Evolutionary conservation across 176 grass and related monocot genomes (phyloP), one percentile per base, ranked within the genome.

Genomic region (Hyparrhenia diplandra): DNA sequence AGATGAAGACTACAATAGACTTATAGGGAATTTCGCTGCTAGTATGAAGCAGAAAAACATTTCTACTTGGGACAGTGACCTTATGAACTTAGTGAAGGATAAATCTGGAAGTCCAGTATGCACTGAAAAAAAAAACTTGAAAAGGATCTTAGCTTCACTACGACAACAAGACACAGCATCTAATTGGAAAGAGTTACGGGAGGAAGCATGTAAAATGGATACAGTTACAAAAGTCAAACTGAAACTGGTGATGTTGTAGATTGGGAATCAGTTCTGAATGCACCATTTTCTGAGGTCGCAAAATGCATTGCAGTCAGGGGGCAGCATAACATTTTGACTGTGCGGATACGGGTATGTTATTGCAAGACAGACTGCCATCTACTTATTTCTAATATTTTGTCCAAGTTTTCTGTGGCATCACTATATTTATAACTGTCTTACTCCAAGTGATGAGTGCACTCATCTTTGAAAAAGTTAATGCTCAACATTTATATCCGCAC

Each of bases 321-420:
- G 57, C 82, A 89, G 10, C 87, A 89, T 64, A 71, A 89, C 77
- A n/a, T 85, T 64, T 61, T 89, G 35, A 64, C 77, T 71, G 27
- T 49, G n/a, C 70, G 87, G 27, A 89, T 85, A 89, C 76, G 81
- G 77, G 87, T 89, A 70, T 45, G 57, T 54, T 35, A 51, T 63
- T 63, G 16, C 25, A 75, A 17, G 28, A 73, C 59, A 54, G 60
- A 60, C 24, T 32, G 0, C 16, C 20, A 66, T 65, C 14, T 67
- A 52, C 54, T 43, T 41, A 35, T 66, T 72, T 83, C 27, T 71
- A 73, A 73, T 57, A 71, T 69, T 31, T 32, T 29, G 7, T 11
- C 31, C 30, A 37, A 76, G 16, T 75, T 21, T 66, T 64, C 8
- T 75, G 54, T 81, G 35, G 28, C 21, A 65, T 40, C 29, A 66